phyloP scores from a whole-genome alignment of 1,139 yeast species.

The Kluyveromyces sp. region DNA sequence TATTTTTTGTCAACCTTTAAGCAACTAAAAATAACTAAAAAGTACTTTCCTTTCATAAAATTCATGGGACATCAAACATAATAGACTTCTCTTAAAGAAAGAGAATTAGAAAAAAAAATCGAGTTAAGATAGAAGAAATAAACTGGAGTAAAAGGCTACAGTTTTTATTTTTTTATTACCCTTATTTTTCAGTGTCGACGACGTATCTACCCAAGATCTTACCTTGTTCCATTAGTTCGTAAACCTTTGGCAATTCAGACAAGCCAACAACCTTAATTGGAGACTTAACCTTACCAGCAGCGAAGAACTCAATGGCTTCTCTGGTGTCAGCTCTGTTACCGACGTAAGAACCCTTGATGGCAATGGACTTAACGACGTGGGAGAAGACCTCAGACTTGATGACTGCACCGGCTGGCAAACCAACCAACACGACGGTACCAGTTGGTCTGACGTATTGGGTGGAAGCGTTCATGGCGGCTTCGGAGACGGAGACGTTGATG shows the following conservation, averaged over 20 bases:
- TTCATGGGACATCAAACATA: no score
- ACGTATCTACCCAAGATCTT: constrained; percentile 68
- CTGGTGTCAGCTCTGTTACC: constrained; percentile 76
- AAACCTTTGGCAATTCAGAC: constrained; percentile 51
- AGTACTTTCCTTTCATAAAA: no score
- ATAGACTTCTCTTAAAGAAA: not conserved
- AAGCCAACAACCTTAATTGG: constrained; percentile 63
- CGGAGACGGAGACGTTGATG: constrained; percentile 68
- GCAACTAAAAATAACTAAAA: no score
- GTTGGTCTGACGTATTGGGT: constrained; percentile 58
- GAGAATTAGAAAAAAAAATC: not conserved
- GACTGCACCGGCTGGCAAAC: constrained; percentile 65
- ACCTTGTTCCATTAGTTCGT: constrained; percentile 62
- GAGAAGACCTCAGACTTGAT: constrained; percentile 54
- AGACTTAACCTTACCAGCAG: constrained; percentile 59
- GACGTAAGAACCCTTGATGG: constrained; percentile 67
- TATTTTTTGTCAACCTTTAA: no score
- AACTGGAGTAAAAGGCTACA: not conserved
- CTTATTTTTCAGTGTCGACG: constrained; percentile 43
- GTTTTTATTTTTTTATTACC: not conserved
- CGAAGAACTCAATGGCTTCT: constrained; percentile 68
- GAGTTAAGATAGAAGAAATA: not conserved
- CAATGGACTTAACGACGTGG: constrained; percentile 57
- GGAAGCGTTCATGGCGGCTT: constrained; percentile 58
- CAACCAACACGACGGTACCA: constrained; percentile 71